These are phyloP conservation scores for Paramecium caudatum DNA, from an alignment of 73 alveolate species.

Conservation along the genomic window DNA sequence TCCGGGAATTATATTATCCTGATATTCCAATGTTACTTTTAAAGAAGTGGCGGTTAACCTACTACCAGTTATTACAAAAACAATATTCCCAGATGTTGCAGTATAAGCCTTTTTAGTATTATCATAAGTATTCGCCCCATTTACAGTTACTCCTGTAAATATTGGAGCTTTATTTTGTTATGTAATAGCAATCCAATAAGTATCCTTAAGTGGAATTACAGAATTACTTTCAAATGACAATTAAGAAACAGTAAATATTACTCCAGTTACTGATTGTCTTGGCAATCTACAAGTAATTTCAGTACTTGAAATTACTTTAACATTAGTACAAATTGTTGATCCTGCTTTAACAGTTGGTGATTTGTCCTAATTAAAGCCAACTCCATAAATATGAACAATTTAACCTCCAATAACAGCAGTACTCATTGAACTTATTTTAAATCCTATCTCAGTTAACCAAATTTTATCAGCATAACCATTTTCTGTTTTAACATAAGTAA, in stretches of 20 bases:
- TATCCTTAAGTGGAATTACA: background rate
- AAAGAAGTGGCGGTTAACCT: constrained; percentile 26
- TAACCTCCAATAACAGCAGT: background rate
- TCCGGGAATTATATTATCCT: constrained; percentile 60
- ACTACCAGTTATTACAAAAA: constrained; percentile 70
- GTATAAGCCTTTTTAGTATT: background rate
- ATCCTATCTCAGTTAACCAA: background rate
- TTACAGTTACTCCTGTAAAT: background rate
- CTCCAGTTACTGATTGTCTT: background rate
- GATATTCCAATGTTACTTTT: background rate
- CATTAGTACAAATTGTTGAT: background rate
- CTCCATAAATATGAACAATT: background rate
- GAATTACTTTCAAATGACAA: background rate
- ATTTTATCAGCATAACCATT: background rate
- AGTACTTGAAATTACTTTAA: background rate
- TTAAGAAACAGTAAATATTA: background rate
- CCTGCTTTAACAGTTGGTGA: background rate
- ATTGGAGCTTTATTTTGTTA: background rate
- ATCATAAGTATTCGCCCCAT: constrained; percentile 27
- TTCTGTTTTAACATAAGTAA: background rate
- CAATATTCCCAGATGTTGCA: constrained; percentile 79
- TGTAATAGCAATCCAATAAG: background rate
- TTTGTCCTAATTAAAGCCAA: background rate
- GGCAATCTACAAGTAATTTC: background rate
- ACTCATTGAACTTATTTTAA: background rate